Conservation (phyloP, 129 eudicot species). For the Helianthus tuberosus region DNA sequence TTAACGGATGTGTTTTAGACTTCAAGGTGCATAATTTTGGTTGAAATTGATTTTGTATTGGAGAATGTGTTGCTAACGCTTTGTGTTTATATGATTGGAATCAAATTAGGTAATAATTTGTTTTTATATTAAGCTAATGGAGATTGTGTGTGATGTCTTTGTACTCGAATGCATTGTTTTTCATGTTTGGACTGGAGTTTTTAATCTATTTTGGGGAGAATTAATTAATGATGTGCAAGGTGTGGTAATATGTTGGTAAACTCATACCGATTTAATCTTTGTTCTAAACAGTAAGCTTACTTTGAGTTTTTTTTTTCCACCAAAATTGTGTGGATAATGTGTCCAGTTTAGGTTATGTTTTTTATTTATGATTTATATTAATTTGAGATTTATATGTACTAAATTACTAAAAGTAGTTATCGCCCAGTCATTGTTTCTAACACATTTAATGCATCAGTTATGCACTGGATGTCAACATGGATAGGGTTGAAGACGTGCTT, state of each 20-base stretch:
- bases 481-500: conserved; percentile 84
- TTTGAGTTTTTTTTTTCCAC: no score
- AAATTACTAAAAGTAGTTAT: no score
- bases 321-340: no score
- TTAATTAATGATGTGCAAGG: conserved; percentile 4
- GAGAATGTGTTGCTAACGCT: background rate
- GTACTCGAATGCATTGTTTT: background rate
- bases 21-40: background rate
- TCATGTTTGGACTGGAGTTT: background rate
- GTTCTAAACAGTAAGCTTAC: no score
- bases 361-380: no score
- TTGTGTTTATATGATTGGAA: background rate
- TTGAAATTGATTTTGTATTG: no score
- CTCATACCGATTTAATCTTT: no score
- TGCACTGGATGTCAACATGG: conserved; percentile 80
- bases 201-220: background rate
- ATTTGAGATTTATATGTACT: no score
- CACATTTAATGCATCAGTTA: conserved; percentile 47
- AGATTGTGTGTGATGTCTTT: background rate
- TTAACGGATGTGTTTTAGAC: background rate
- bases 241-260: background rate
- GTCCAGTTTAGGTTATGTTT: no score
- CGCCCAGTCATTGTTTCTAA: background rate
- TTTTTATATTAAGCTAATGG: conserved; percentile 4
- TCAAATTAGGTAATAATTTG: conserved; percentile 3